Evolutionary conservation across 805 yeast genomes (phyloP).

Genomic region (Saccharomycopsis schoenii): DNA sequence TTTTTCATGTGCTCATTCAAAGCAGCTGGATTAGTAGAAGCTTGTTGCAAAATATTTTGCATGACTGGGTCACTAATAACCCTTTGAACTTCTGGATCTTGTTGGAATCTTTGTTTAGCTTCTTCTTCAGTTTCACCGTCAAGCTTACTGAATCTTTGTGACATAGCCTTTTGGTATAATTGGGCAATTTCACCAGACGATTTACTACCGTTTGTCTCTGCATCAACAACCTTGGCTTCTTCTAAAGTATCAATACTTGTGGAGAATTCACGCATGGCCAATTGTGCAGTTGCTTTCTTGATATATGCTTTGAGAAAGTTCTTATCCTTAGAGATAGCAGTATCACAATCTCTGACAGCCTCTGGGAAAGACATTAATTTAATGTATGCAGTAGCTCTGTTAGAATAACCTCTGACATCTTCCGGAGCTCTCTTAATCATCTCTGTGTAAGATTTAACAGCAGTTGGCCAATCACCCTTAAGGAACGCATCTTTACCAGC

Average conservation of each 20-base stretch:
- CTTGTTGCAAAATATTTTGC: conserved; percentile 92
- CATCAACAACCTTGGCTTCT: conserved; percentile 67
- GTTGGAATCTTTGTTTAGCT: conserved; percentile 79
- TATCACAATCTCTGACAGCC: conserved; percentile 84
- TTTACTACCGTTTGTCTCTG: conserved; percentile 49
- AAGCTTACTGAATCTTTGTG: conserved; percentile 69
- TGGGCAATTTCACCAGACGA: conserved; percentile 71
- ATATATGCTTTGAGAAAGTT: conserved; percentile 87
- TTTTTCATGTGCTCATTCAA: conserved; percentile 96
- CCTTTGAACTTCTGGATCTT: conserved; percentile 89
- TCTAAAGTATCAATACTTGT: conserved; percentile 74
- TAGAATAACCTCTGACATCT: conserved; percentile 93
- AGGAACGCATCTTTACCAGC: conserved; percentile 84
- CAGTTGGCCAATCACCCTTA: conserved; percentile 92
- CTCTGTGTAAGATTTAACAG: conserved; percentile 89
- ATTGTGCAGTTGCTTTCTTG: conserved; percentile 90
- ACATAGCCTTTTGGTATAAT: conserved; percentile 64
- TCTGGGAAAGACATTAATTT: conserved; percentile 96
- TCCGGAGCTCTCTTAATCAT: conserved; percentile 96
- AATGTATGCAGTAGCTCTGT: conserved; percentile 94
- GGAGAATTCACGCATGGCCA: conserved; percentile 81
- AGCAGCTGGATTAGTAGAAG: conserved; percentile 92
- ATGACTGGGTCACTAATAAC: conserved; percentile 91
- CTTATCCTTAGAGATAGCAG: conserved; percentile 84
- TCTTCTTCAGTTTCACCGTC: conserved; percentile 92